A percentile compares a stretch with the other conserved stretches of the same genome.
Evolutionary conservation across 306 rosid species (phyloP).

Genomic region (Gastrolobium bilobum): DNA sequence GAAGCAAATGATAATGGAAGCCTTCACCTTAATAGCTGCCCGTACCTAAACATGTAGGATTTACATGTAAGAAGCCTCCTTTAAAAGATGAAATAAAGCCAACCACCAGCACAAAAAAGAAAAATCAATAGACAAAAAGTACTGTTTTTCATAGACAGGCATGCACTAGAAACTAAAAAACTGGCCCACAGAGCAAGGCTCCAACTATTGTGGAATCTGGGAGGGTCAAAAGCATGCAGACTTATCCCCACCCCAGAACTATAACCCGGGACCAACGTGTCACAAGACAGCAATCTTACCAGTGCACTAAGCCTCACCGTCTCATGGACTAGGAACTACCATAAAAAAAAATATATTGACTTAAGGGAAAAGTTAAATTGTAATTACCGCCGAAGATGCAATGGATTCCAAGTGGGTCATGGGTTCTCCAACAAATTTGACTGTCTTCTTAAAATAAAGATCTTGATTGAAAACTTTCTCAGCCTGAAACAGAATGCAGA

Average conservation of each 20-base stretch:
- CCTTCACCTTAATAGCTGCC: conserved; percentile 99
- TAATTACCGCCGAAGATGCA: conserved; percentile 93
- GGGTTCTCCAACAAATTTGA: conserved; percentile 95
- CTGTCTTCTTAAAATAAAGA: conserved; percentile 90
- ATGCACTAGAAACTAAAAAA: conserved; percentile 25
- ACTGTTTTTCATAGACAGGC: background rate
- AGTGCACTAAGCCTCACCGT: conserved; percentile 3
- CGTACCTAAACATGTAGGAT: conserved; percentile 73
- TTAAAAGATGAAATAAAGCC: conserved; percentile 31
- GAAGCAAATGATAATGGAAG: conserved; percentile 95
- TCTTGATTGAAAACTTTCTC: conserved; percentile 99
- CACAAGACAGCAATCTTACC: conserved; percentile 10
- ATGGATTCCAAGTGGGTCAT: conserved; percentile 99
- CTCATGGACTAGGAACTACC: conserved; percentile 36
- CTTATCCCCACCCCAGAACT: background rate
- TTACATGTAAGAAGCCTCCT: conserved; percentile 37
- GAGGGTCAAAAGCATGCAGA: conserved; percentile 21
- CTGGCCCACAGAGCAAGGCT: background rate
- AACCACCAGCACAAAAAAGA: conserved; percentile 28
- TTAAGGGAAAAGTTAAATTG: conserved; percentile 25
- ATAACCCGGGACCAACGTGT: conserved; percentile 18
- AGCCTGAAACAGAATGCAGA: conserved; percentile 61
- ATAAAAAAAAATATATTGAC: conserved; percentile 4
- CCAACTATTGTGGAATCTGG: conserved; percentile 4
- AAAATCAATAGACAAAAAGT: conserved; percentile 31